Conservation (phyloP, 2,329 filamentous ascomycete species). For the Iodosphaeria phyllophila region DNA sequence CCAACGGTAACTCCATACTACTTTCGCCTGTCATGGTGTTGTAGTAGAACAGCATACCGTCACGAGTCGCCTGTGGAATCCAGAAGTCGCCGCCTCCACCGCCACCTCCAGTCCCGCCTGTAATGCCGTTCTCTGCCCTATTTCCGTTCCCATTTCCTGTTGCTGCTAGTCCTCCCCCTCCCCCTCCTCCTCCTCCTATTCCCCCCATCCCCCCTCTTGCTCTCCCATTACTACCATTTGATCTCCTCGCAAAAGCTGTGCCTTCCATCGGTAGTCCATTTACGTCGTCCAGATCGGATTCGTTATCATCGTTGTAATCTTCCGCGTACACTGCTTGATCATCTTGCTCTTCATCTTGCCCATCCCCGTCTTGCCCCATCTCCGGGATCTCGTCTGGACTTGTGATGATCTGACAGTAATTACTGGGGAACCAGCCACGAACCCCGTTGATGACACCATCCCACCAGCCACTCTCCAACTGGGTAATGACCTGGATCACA, state of each 20-base stretch:
- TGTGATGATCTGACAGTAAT: conserved; percentile 82
- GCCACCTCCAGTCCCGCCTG: conserved; percentile 26
- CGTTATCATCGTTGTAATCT: conserved; percentile 47
- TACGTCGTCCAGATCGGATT: conserved; percentile 40
- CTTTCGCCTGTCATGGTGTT: conserved; percentile 94
- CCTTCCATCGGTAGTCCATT: conserved; percentile 52
- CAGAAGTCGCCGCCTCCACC: conserved; percentile 89
- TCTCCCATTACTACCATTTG: too few relatives aligned
- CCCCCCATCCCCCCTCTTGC: too few relatives aligned
- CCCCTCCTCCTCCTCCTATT: too few relatives aligned
- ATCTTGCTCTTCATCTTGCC: conserved; percentile 39
- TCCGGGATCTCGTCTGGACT: conserved; percentile 56
- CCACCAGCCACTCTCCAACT: conserved; percentile 98
- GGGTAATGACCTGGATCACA: conserved; percentile 95
- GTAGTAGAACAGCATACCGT: conserved; percentile 91
- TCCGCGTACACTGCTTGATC: conserved; percentile 48
- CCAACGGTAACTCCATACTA: conserved; percentile 83
- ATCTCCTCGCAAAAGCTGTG: too few relatives aligned
- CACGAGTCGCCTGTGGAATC: conserved; percentile 92
- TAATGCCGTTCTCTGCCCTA: too few relatives aligned
- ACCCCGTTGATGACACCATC: conserved; percentile 95
- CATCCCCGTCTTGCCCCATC: conserved; percentile 31
- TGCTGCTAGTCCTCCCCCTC: too few relatives aligned
- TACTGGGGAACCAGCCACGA: conserved; percentile 97
- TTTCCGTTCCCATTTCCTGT: too few relatives aligned